phyloP scores from a whole-genome alignment of 1,284 basidiomycete species.

The Rhodotorula sp. region DNA sequence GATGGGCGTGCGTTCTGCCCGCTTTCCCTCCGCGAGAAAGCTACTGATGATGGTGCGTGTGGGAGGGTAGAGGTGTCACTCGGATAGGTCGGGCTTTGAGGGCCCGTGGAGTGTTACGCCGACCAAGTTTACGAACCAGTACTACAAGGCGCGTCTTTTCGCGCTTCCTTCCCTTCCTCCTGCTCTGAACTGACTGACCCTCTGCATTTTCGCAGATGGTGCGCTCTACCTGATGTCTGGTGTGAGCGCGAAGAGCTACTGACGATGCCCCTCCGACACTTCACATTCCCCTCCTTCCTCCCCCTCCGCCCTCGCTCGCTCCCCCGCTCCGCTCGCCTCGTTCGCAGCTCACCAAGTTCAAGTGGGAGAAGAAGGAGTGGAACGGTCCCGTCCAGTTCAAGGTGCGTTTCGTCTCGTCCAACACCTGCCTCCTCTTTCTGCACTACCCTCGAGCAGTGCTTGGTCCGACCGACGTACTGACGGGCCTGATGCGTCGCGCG shows the following conservation, averaged over 20 bases:
- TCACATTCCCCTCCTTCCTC: too few species aligned
- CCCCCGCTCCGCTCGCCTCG: slow-evolving; percentile 32
- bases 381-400: slow-evolving; percentile 55
- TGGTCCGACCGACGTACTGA: background rate
- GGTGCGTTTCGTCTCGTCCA: slow-evolving; percentile 37
- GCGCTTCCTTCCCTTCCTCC: background rate
- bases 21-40: background rate
- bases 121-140: slow-evolving; percentile 55
- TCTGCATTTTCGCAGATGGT: slow-evolving; percentile 3
- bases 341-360: slow-evolving; percentile 25
- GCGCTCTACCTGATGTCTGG: background rate
- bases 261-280: too few species aligned
- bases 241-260: too few species aligned
- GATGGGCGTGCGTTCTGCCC: slow-evolving; percentile 48
- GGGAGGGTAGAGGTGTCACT: slow-evolving; percentile 50
- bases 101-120: slow-evolving; percentile 53
- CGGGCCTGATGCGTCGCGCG: background rate
- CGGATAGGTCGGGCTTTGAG: slow-evolving; percentile 54
- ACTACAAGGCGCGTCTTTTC: slow-evolving; percentile 45
- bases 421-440: background rate
- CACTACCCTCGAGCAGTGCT: too few species aligned
- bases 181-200: background rate
- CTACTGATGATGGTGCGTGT: background rate
- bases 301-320: slow-evolving; percentile 30
- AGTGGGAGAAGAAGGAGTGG: slow-evolving; percentile 54